Base-by-base conservation (phyloP, 768 basidiomycete species). In the Auricularia auricula-judae region DNA sequence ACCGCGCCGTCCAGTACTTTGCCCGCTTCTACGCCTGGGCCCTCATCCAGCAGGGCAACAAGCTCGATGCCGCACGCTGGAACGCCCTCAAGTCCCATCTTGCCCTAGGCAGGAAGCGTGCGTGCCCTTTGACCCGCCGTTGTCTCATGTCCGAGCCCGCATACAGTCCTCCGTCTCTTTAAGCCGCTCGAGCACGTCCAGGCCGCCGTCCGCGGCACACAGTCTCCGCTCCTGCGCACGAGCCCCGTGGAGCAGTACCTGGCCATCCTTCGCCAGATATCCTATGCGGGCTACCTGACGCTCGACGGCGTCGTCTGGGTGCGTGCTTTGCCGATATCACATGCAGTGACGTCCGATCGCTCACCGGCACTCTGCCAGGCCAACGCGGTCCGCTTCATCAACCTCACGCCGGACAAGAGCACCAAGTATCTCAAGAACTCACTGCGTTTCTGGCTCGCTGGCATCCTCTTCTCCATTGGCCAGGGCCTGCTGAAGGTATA, bases 161-260 rank as follows among this genome's bases (percentile, higher is more conserved):
- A 33, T 23, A 18, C 67, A 98, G 96, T 97, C 43, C 80, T 98
- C 81, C 86, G 97, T 16, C 79, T 99, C 63, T 93, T 93, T 69
- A 96, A 98, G 75, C 93, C 94, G 7, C 69, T 95, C 67, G 97
- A 99, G 72, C 93, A 97, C 76, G 79, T 95, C 4, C 96, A 98
- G 73, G 85, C 92, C 1, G 94, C 92, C 36, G 77, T 97, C 56
- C 87, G 86, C 62, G 86, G 89, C 21, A 77, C 85, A 3, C 75
- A 86, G 34, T 72, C 81, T 1, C 67, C 83, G 3, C 80, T 80
- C 4, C 65, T 68, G 61, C 42, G 64, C 63, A 47, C 51, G 3
- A 82, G 86, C 64, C 68, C 86, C 1, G 76, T 81, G 11, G 91
- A 98, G 72, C 87, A 88, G 67, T 77, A 94, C 64, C 82, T 88